Base-by-base conservation (phyloP, 495 filamentous ascomycete species). In the Aspergillus steynii region DNA sequence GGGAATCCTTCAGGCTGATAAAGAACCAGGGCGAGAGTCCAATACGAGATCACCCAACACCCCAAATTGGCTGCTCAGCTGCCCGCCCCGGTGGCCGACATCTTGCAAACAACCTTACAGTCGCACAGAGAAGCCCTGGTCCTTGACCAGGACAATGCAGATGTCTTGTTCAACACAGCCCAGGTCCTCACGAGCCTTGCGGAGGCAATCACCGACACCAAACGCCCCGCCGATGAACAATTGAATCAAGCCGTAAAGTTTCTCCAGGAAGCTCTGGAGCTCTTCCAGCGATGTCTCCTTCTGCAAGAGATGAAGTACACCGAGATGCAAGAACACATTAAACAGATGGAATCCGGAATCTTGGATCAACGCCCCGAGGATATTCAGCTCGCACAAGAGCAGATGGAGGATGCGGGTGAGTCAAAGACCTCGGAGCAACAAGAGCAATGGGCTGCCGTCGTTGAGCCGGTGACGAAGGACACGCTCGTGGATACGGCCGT, bases 101-200 rank as follows among this genome's bases (percentile, higher is more conserved):
- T 87, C 26, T 70, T 91, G 45, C 71, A 78, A 25, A 74, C 79
- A 52, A 82, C 88, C 5, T 65, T 90, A 46, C 76, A 83, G 37
- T 88, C 87, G 0, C 86, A 89, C 69, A 77, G 82, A 54, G 77
- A 78, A 57, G 88, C 87, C 3, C 70, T 89, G 12, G 65, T 61
- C 5, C 69, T 91, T 53, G 77, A 86, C 31, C 78, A 83, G 62
- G 78, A 86, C 28, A 88, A 88, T 73, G 74, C 86, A 2, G 86
- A 91, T 72, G 77, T 80, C 9, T 72, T 89, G 9, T 91, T 90
- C 77, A 91, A 91, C 66, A 87, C 82, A 9, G 85, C 78, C 9
- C 88, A 90, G 73, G 85, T 89, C 9, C 76, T 90, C 20, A 86
- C 82, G 3, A 87, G 84, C 63, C 70, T 90, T 27, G 85, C 83